phyloP scores from a whole-genome alignment of 345 rosid species.

The Eucalyptus sp. region DNA sequence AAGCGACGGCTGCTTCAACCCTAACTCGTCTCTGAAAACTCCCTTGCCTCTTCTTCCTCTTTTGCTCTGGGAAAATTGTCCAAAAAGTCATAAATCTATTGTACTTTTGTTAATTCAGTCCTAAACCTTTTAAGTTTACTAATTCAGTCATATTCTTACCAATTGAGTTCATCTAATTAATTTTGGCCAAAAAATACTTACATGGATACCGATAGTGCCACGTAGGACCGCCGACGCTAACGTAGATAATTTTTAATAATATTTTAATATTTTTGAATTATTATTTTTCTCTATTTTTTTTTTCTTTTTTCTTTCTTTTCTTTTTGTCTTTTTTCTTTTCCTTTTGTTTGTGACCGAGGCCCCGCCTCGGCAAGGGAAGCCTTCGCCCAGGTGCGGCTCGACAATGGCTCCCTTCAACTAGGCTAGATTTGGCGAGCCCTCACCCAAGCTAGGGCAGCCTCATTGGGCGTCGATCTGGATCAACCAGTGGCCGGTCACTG shows the following conservation, averaged over 20 bases:
- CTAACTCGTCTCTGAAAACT: not conserved
- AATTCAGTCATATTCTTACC: no score
- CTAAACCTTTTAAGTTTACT: no score
- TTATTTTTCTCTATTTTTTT: no score
- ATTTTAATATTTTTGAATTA: no score
- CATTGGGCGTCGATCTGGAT: accelerated
- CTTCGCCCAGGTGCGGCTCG: accelerated
- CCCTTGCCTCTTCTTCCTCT: not conserved
- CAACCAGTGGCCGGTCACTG: accelerated
- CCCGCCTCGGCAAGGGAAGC: accelerated
- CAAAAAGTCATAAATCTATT: no score
- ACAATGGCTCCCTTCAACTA: no score
- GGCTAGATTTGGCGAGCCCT: accelerated
- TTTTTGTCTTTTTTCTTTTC: no score
- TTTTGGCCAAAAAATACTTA: accelerated
- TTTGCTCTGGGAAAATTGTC: accelerated
- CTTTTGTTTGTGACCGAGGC: no score
- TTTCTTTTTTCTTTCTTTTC: no score
- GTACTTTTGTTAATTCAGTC: accelerated
- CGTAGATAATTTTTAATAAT: no score
- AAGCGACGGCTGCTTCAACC: accelerated
- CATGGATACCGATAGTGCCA: accelerated
- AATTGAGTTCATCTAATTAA: accelerated
- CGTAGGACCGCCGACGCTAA: accelerated
- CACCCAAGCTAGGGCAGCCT: accelerated